A percentile compares a stretch with the other conserved stretches of the same genome.
phyloP scores from a whole-genome alignment of 2,329 filamentous ascomycete genomes.

The Fusarium floridanum region DNA sequence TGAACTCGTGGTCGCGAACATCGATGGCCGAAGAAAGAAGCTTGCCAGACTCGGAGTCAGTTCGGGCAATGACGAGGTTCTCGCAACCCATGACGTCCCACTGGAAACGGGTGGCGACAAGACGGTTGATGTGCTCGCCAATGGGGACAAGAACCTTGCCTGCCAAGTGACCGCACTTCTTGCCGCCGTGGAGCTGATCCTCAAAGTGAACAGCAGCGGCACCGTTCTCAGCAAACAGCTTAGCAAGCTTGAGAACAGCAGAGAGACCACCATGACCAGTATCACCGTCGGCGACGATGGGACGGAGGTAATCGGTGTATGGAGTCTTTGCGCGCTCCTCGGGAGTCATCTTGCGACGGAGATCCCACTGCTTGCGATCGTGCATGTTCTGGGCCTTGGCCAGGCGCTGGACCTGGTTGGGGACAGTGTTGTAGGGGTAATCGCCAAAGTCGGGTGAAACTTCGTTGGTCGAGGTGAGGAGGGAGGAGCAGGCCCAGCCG shows the following conservation, averaged over 20 bases:
- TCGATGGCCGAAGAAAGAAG: conserved; percentile 93
- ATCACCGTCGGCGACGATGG: conserved; percentile 96
- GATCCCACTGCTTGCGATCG: conserved; percentile 94
- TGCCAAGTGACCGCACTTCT: conserved; percentile 97
- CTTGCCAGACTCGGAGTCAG: conserved; percentile 93
- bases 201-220: conserved; percentile 98
- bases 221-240: conserved; percentile 97
- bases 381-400: conserved; percentile 98
- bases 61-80: conserved; percentile 93
- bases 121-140: conserved; percentile 95
- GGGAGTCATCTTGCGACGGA: conserved; percentile 80
- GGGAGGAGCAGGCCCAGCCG: conserved; percentile 96
- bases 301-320: conserved; percentile 92
- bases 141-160: conserved; percentile 96
- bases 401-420: conserved; percentile 95
- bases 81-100: conserved; percentile 99
- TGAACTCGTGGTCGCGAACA: conserved; percentile 95
- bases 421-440: conserved; percentile 98
- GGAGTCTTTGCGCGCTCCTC: conserved; percentile 81
- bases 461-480: conserved; percentile 94
- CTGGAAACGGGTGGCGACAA: conserved; percentile 92
- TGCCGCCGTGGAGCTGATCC: conserved; percentile 96
- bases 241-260: conserved; percentile 94
- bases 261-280: conserved; percentile 95
- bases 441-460: conserved; percentile 98